Base-by-base conservation (phyloP, 1,139 yeast species). In the Spathaspora jeffriesii region DNA sequence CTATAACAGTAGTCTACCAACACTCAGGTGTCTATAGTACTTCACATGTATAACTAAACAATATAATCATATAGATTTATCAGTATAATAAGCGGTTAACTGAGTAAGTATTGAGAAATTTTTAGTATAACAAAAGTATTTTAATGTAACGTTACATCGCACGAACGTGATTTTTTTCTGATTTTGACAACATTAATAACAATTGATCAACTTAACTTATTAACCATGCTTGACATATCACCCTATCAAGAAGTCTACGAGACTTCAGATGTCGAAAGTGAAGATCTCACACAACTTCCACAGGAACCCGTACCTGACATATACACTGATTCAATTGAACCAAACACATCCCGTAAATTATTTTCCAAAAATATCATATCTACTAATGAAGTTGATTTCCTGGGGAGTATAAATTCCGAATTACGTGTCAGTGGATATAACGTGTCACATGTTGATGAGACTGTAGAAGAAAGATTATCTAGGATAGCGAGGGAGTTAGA, bases 231-330 rank as follows among this genome's bases (percentile, higher is more conserved):
- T 2, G 38, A 34, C 7, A 34, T 34, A 34, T 34, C 38, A 17
- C 38, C 23, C 17, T 22, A 22, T 2, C 65, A 57, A 42, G 79
- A 73, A 46, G 68, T 79, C 2, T 79, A 70, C 54, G 84, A 79
- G 56, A 75, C 82, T 0, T 76, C 82, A 0, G 83, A 78, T 52
- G 60, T 70, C 1, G 82, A 78, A 41, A 70, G 71, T 40, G 65
- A 40, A 31, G 18, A 27, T 18, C 32, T 18, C 28, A n/a, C n/a
- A n/a, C n/a, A n/a, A n/a, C n/a, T n/a, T 28, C 25, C 23, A 40
- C 15, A 28, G 14, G 11, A 20, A 3, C 15, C 28, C 14, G 23
- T 25, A 40, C 10, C 60, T 2, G 51, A 53, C 15, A 61, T 56
- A 36, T 52, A 51, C 3, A 42, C 43, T 4, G 45, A 38, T 2